Conservation (phyloP, 352 stramenopile genomes). For the Elongisporangium senticosum region DNA sequence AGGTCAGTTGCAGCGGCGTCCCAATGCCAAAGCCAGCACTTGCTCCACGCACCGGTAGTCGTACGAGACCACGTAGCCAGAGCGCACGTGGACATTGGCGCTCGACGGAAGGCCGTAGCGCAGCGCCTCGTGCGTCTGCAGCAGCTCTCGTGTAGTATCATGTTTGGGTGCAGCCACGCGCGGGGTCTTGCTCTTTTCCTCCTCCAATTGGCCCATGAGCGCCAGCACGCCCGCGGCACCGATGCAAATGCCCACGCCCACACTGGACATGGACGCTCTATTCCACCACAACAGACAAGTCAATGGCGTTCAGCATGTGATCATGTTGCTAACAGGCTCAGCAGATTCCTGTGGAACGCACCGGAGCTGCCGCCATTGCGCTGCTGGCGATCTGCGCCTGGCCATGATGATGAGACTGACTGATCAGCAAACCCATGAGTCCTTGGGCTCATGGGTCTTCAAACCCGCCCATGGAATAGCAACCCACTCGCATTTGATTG, state of each 20-base stretch:
- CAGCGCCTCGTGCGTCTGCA: conserved; percentile 55
- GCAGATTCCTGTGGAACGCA: background rate
- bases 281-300: background rate
- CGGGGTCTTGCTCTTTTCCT: conserved; percentile 11
- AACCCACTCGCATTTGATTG: conserved; percentile 1
- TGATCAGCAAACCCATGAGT: background rate
- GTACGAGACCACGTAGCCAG: conserved; percentile 82
- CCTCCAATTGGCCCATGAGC: conserved; percentile 23
- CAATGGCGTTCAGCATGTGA: background rate
- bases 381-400: background rate
- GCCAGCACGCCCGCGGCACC: conserved; percentile 38
- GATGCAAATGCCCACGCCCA: conserved; percentile 48
- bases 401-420: background rate
- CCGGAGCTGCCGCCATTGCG: background rate
- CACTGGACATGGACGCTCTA: conserved; percentile 16
- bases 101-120: conserved; percentile 66
- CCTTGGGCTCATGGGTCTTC: background rate
- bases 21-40: background rate
- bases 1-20: conserved; percentile 2
- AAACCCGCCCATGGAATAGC: background rate
- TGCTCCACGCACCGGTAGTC: conserved; percentile 67
- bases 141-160: conserved; percentile 9
- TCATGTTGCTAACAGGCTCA: background rate
- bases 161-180: background rate
- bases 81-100: conserved; percentile 63